Base-by-base conservation (phyloP, 805 yeast genomes). In the Wickerhamomyces xylosicus region DNA sequence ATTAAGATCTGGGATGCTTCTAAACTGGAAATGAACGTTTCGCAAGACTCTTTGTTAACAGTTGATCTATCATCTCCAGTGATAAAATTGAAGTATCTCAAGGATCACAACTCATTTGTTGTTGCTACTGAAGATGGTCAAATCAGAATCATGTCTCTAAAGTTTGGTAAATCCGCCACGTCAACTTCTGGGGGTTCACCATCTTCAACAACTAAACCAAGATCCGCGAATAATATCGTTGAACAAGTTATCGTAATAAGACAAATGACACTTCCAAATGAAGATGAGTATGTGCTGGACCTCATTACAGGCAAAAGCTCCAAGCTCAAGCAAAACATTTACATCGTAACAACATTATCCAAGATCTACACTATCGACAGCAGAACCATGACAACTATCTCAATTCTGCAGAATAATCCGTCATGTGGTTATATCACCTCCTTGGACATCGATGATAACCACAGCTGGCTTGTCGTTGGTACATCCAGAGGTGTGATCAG, bases 1-100 rank as follows among this genome's bases (percentile, higher is more conserved):
- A 50, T 92, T 31, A 80, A 76, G 46, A 58, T 90, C 0, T 92
- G 97, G 97, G 94, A 85, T 52, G 58, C 79, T 1, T 50, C 62
- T 9, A 73, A 77, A 41, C 59, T 89, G 29, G 85, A 79, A 38
- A 71, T 71, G 39, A 82, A 80, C 32, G 72, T 77, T 3, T 61
- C 71, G 9, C 71, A 72, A 22, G 61, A 69, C 4, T 68, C 85
- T 0, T 56, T 65, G 8, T 45, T 73, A 7, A 61, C 72, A 1
- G 53, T 71, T 1, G 67, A 71, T 32, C 57, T 79, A 35, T 70
- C 70, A 0, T 63, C 75, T 0, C 45, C 75, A 0, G 66, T 85
- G 6, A 65, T 69, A 0, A 61, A 66, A 11, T 57, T 84, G 13
- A 50, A 57, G 16, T 76, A 79, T 46, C 55, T 84, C 44, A 64